Percentiles rank a stretch among this genome's conserved stretches.
Evolutionary conservation across 2,329 filamentous ascomycete genomes (phyloP).

Genomic region (Cryphonectria japonica): DNA sequence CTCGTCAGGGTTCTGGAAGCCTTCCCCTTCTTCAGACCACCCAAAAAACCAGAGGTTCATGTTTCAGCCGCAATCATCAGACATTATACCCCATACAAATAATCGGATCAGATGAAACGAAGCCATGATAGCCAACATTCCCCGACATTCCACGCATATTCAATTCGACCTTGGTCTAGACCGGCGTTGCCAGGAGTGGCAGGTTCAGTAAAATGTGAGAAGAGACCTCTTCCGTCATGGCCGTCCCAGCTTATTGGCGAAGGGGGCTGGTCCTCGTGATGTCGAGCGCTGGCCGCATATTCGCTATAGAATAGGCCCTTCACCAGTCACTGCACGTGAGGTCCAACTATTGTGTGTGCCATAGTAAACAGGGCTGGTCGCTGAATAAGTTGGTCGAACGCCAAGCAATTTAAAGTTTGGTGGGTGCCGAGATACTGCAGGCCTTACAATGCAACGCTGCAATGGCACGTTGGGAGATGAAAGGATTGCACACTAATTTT

Average conservation of each 20-base stretch:
- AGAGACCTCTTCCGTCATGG: neutral
- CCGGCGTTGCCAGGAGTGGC: neutral
- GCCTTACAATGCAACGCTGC: conserved; percentile 23
- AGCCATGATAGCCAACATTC: conserved; percentile 10
- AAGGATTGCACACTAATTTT: conserved; percentile 8
- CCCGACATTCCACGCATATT: conserved; percentile 7
- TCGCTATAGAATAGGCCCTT: neutral
- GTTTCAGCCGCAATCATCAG: conserved; percentile 28
- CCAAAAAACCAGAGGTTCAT: conserved; percentile 4
- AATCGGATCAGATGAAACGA: conserved; percentile 25
- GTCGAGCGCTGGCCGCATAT: neutral
- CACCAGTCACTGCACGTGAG: neutral
- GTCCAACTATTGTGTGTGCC: neutral
- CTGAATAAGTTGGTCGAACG: neutral
- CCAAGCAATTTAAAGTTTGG: conserved; percentile 20
- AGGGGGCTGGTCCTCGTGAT: neutral
- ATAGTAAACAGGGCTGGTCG: neutral
- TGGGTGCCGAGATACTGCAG: conserved; percentile 21
- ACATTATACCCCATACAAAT: conserved; percentile 18
- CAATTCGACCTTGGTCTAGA: neutral
- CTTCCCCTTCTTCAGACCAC: neutral
- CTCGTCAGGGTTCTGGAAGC: conserved; percentile 23
- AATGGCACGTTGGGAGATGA: conserved; percentile 21
- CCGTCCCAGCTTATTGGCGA: neutral
- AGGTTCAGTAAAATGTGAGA: neutral